phyloP scores from a whole-genome alignment of 2,329 filamentous ascomycete genomes.

The Alternaria dauci region DNA sequence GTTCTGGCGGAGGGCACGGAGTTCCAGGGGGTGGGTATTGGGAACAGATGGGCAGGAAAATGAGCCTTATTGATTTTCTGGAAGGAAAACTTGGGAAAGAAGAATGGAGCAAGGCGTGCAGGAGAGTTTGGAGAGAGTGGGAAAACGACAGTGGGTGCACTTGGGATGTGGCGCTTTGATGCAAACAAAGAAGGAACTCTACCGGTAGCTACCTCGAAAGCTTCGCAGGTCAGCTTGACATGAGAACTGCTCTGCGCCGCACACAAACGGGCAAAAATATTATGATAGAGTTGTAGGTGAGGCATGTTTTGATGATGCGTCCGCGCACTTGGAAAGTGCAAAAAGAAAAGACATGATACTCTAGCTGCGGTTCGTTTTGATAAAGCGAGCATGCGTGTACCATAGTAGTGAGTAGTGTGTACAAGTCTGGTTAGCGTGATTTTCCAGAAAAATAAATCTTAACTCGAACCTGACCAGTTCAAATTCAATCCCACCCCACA shows the following conservation, averaged over 20 bases:
- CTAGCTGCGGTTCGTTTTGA: no score
- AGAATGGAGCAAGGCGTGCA: neutral
- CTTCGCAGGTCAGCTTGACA: neutral
- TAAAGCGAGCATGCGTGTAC: no score
- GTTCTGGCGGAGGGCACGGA: constrained; percentile 8
- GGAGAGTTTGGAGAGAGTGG: constrained; percentile 18
- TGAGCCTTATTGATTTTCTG: constrained; percentile 21
- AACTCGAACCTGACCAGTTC: no score
- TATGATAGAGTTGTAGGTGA: constrained; percentile 2
- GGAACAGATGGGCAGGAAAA: constrained; percentile 17
- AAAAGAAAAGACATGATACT: no score
- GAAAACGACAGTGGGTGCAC: constrained; percentile 17
- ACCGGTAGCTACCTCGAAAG: neutral
- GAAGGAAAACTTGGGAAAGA: constrained; percentile 8
- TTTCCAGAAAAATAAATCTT: no score
- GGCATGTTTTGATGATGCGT: constrained; percentile 33
- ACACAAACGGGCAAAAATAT: neutral
- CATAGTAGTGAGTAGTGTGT: no score
- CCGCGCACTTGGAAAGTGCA: no score
- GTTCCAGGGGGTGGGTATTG: constrained; percentile 18
- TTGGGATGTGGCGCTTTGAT: constrained; percentile 10
- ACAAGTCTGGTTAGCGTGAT: no score
- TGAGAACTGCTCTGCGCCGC: neutral
- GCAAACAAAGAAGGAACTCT: neutral
- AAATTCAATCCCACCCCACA: no score